Evolutionary conservation across 1,139 yeast species (phyloP).

Genomic region (Nadsonia commutata): DNA sequence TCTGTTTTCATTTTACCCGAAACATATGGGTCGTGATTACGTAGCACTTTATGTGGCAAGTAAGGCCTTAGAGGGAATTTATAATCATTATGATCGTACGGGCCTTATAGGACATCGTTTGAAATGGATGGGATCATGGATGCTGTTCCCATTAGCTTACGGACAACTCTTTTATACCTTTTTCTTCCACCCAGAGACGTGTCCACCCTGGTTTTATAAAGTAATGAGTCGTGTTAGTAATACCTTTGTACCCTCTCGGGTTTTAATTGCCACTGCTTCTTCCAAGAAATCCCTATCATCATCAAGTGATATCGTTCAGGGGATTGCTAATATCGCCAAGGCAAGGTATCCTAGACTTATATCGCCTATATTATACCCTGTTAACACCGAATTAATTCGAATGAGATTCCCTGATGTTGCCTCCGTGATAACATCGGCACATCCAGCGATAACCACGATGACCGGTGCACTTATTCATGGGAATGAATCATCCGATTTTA

Average conservation of each 20-base stretch:
- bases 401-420: slow-evolving; percentile 16
- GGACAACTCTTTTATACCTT: slow-evolving; percentile 27
- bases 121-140: slow-evolving; percentile 26
- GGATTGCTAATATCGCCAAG: slow-evolving; percentile 20
- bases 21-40: slow-evolving; percentile 15
- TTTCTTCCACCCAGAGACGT: slow-evolving; percentile 23
- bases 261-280: no score
- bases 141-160: slow-evolving; percentile 27
- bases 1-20: slow-evolving; percentile 19
- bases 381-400: slow-evolving; percentile 8
- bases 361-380: slow-evolving; percentile 23
- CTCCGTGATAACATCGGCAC: slow-evolving; percentile 23
- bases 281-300: no score
- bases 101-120: slow-evolving; percentile 22
- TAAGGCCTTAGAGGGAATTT: slow-evolving; percentile 23
- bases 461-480: slow-evolving; percentile 28
- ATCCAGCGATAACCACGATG: slow-evolving; percentile 23
- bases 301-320: slow-evolving; percentile 18
- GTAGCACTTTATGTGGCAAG: slow-evolving; percentile 22
- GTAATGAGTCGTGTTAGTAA: slow-evolving; percentile 19
- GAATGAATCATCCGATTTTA: slow-evolving; percentile 17
- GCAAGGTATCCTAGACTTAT: slow-evolving; percentile 23
- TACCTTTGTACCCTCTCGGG: no score
- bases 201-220: slow-evolving; percentile 20
- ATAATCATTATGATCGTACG: slow-evolving; percentile 24